A percentile compares a stretch with the other conserved stretches of the same genome.
Conservation (phyloP, 805 yeast genomes). For the Pichia membranifaciens region DNA sequence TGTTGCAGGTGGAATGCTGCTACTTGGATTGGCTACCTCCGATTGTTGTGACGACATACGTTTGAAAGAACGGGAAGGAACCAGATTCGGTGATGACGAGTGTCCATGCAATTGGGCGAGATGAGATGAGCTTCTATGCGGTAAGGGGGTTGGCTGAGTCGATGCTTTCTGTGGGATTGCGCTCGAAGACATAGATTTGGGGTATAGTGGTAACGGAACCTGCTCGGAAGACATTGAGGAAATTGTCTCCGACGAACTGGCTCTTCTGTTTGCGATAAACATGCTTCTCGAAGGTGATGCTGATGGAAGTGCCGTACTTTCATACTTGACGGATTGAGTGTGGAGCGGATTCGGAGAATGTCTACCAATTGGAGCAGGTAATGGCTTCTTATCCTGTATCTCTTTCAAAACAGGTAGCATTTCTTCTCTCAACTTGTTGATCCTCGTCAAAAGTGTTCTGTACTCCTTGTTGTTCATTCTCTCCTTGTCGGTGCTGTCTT, state of each 20-base stretch:
- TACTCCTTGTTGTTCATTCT: slow-evolving; percentile 7
- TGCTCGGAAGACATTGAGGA: not conserved
- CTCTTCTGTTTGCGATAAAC: slow-evolving; percentile 1
- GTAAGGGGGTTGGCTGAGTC: slow-evolving; percentile 39
- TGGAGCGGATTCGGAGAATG: not conserved
- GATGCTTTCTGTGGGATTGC: not conserved
- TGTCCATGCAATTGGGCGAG: not conserved
- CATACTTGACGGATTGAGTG: not conserved
- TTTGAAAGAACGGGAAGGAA: not conserved
- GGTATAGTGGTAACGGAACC: not conserved
- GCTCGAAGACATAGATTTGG: slow-evolving; percentile 31
- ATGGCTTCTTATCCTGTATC: slow-evolving; percentile 59
- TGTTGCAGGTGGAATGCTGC: not conserved
- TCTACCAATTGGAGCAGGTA: slow-evolving; percentile 50
- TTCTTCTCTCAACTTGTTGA: slow-evolving; percentile 55
- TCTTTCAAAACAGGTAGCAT: slow-evolving; percentile 56
- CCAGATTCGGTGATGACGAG: not conserved
- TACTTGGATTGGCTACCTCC: not conserved
- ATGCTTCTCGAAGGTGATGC: slow-evolving; percentile 2
- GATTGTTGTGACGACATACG: not conserved
- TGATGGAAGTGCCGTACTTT: not conserved
- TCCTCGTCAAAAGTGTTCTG: slow-evolving; percentile 45
- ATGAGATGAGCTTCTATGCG: not conserved
- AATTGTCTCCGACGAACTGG: not conserved
- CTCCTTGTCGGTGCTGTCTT: not conserved